A percentile compares a stretch with the other conserved stretches of the same genome.
Evolutionary conservation across 1,284 basidiomycete species (phyloP).

Genomic region (Phenoliferia sp.): DNA sequence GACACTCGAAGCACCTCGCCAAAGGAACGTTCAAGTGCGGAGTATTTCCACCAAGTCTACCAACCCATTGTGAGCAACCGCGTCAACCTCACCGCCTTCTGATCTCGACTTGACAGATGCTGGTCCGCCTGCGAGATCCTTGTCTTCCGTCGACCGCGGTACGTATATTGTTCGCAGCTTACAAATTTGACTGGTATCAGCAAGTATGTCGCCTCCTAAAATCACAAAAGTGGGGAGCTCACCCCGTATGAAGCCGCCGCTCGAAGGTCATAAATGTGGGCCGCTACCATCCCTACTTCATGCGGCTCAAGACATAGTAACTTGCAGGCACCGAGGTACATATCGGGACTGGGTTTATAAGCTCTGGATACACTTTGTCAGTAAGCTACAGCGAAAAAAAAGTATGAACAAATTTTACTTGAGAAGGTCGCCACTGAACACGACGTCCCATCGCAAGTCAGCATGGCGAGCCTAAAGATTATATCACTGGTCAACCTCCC

Average conservation of each 20-base stretch:
- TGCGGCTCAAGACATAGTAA: slow-evolving; percentile 31
- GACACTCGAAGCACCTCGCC: too few species aligned
- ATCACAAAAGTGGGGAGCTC: slow-evolving; percentile 11
- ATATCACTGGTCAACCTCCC: too few species aligned
- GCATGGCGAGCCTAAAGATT: slow-evolving; percentile 33
- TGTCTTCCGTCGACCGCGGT: slow-evolving; percentile 39
- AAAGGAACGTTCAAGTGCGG: background rate
- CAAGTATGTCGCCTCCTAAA: background rate
- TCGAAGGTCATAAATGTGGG: slow-evolving; percentile 39
- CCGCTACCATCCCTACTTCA: slow-evolving; percentile 40
- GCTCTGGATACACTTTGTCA: slow-evolving; percentile 6
- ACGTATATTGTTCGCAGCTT: slow-evolving; percentile 42
- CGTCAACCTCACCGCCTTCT: background rate
- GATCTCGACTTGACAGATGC: background rate
- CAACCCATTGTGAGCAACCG: background rate
- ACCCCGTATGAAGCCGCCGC: slow-evolving; percentile 37
- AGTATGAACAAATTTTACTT: background rate
- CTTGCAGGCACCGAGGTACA: slow-evolving; percentile 37
- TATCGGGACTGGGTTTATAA: slow-evolving; percentile 40
- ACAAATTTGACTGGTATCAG: background rate
- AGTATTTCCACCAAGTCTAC: background rate
- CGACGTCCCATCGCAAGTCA: slow-evolving; percentile 35
- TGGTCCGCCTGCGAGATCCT: background rate
- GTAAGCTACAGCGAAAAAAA: too few species aligned
- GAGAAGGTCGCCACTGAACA: slow-evolving; percentile 38